Evolutionary conservation across 768 basidiomycete species (phyloP).

Genomic region (Boletus rufocinnamomeus): DNA sequence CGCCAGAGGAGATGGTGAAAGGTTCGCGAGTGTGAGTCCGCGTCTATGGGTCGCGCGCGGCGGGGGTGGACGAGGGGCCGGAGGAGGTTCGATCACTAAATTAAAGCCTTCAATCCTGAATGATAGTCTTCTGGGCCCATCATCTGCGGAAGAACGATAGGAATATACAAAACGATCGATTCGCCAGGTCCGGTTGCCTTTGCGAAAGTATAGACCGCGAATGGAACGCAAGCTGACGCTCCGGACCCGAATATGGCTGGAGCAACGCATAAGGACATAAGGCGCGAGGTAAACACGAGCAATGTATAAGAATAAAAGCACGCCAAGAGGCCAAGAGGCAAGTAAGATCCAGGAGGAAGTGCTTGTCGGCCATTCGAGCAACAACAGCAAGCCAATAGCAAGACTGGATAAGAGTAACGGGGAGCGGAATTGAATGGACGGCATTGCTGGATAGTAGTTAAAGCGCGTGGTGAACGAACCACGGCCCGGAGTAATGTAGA

Average conservation of each 20-base stretch:
- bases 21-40: slow-evolving; percentile 44
- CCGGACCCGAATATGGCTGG: slow-evolving; percentile 62
- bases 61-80: slow-evolving; percentile 15
- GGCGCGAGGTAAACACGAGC: slow-evolving; percentile 69
- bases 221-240: slow-evolving; percentile 79
- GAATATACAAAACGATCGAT: slow-evolving; percentile 68
- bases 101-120: slow-evolving; percentile 63
- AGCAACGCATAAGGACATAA: slow-evolving; percentile 58
- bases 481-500: slow-evolving; percentile 2
- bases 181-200: slow-evolving; percentile 52
- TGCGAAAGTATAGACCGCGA: slow-evolving; percentile 70
- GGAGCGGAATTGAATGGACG: background rate
- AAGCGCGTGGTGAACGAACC: slow-evolving; percentile 4
- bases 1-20: slow-evolving; percentile 39
- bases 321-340: slow-evolving; percentile 51
- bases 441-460: slow-evolving; percentile 11
- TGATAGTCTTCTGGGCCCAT: slow-evolving; percentile 54
- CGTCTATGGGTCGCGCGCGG: slow-evolving; percentile 37
- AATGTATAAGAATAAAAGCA: slow-evolving; percentile 56
- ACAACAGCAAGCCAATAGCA: slow-evolving; percentile 11
- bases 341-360: slow-evolving; percentile 42
- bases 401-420: slow-evolving; percentile 18
- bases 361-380: slow-evolving; percentile 25
- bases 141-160: slow-evolving; percentile 53
- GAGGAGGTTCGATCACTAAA: slow-evolving; percentile 44